These are phyloP conservation scores for Quambalaria eucalypti DNA, from an alignment of 1,284 basidiomycete genomes.

Conservation along the genomic window DNA sequence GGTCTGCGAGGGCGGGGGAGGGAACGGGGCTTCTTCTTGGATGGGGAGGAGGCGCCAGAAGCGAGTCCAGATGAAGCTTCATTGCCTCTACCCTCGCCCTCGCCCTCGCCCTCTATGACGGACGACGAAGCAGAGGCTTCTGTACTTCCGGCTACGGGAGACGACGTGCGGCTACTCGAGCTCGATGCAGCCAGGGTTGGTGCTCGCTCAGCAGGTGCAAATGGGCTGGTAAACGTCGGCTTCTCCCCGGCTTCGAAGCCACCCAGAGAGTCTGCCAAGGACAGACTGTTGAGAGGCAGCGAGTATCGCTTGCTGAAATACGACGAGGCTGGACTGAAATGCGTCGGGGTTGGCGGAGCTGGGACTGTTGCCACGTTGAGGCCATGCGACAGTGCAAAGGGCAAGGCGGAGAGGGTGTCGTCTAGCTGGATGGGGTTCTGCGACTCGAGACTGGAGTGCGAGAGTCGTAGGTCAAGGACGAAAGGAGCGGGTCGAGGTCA, in stretches of 20 bases:
- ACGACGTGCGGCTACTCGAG: no score
- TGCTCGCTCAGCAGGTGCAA: constrained; percentile 10
- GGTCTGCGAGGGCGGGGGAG: no score
- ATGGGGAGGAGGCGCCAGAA: no score
- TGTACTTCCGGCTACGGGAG: no score
- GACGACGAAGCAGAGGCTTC: no score
- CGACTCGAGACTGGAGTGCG: constrained; percentile 19
- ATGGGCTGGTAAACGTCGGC: constrained; percentile 16
- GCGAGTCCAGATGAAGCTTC: no score
- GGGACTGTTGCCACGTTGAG: constrained; percentile 27
- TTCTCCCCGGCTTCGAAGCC: constrained; percentile 5
- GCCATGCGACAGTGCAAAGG: constrained; percentile 33
- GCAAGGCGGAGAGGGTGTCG: constrained; percentile 22
- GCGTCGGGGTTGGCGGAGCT: constrained; percentile 31
- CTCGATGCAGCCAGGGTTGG: no score
- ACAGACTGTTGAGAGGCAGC: constrained; percentile 23
- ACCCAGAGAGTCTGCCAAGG: constrained; percentile 4
- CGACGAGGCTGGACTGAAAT: constrained; percentile 7
- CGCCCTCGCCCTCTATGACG: no score
- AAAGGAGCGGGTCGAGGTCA: neutral
- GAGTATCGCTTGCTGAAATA: constrained; percentile 34
- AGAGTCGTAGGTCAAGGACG: neutral
- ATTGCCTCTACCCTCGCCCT: no score
- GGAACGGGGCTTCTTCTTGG: no score
- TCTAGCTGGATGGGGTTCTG: constrained; percentile 16